Conservation (phyloP, 2,329 filamentous ascomycete genomes). For the Calycina herbarum region DNA sequence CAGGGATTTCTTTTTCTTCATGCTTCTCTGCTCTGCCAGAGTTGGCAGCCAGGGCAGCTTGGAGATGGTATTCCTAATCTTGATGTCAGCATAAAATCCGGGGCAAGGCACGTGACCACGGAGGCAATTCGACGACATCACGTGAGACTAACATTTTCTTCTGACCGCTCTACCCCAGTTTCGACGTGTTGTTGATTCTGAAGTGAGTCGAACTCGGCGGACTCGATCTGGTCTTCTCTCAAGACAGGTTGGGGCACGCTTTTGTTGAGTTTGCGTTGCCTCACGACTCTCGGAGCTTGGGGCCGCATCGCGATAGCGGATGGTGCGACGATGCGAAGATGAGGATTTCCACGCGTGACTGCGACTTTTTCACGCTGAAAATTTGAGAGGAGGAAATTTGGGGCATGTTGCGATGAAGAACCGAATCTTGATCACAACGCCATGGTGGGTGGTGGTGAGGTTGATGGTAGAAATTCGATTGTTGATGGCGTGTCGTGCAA, state of each 20-base stretch:
- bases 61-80: constrained; percentile 39
- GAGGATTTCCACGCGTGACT: constrained; percentile 27
- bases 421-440: constrained; percentile 25
- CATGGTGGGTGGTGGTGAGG: constrained; percentile 27
- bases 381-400: constrained; percentile 22
- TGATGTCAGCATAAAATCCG: constrained; percentile 5
- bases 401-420: constrained; percentile 33
- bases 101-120: constrained; percentile 13
- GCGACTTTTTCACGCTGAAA: constrained; percentile 34
- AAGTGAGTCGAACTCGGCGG: constrained; percentile 71
- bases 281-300: constrained; percentile 38
- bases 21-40: constrained; percentile 31
- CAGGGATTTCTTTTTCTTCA: constrained; percentile 51
- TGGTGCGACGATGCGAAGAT: constrained; percentile 19
- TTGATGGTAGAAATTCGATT: constrained; percentile 29
- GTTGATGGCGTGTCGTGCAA: constrained; percentile 11
- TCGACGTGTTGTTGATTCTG: constrained; percentile 82
- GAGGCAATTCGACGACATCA: constrained; percentile 16
- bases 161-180: constrained; percentile 93
- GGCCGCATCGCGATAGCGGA: constrained; percentile 25
- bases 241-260: constrained; percentile 52
- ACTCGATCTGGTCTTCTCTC: constrained; percentile 87
- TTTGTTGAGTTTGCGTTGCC: constrained; percentile 59
- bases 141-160: constrained; percentile 82
- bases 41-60: constrained; percentile 35